A percentile compares a stretch with the other conserved stretches of the same genome.
Evolutionary conservation across 1,139 yeast genomes (phyloP).

Genomic region (Candida sanyaensis): DNA sequence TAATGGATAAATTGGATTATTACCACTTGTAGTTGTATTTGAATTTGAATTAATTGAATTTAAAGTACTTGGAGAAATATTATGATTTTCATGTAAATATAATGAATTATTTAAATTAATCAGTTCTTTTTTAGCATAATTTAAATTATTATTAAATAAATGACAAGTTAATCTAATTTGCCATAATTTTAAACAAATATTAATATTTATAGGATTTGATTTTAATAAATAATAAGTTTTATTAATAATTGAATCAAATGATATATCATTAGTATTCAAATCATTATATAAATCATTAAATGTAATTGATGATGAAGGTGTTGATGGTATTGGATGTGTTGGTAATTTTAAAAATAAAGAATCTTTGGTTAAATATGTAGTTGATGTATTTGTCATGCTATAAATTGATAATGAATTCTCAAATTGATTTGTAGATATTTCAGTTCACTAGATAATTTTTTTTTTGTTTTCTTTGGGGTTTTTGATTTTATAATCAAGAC

Average conservation of each 20-base stretch:
- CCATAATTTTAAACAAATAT: conserved; percentile 30
- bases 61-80: conserved; percentile 9
- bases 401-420: background rate
- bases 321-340: conserved; percentile 5
- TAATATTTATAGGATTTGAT: conserved; percentile 8
- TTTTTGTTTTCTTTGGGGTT: no score
- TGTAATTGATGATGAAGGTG: conserved; percentile 1
- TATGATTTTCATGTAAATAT: conserved; percentile 33
- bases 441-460: no score
- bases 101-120: conserved; percentile 38
- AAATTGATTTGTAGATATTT: background rate
- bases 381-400: background rate
- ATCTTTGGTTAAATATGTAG: conserved; percentile 14
- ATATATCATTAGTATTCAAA: background rate
- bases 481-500: no score
- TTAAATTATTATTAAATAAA: conserved; percentile 31
- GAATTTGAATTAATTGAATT: background rate
- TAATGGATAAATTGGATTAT: conserved; percentile 32
- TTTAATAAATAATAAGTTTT: conserved; percentile 17
- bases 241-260: conserved; percentile 11
- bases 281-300: conserved; percentile 5
- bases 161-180: conserved; percentile 37
- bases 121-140: conserved; percentile 40
- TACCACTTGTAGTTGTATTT: no score
- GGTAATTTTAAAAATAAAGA: conserved; percentile 20